A percentile compares a stretch with the other conserved stretches of the same genome.
These are phyloP conservation scores for Pyrenochaeta sp. DNA, from an alignment of 2,329 filamentous ascomycete species.

Conservation along the genomic window DNA sequence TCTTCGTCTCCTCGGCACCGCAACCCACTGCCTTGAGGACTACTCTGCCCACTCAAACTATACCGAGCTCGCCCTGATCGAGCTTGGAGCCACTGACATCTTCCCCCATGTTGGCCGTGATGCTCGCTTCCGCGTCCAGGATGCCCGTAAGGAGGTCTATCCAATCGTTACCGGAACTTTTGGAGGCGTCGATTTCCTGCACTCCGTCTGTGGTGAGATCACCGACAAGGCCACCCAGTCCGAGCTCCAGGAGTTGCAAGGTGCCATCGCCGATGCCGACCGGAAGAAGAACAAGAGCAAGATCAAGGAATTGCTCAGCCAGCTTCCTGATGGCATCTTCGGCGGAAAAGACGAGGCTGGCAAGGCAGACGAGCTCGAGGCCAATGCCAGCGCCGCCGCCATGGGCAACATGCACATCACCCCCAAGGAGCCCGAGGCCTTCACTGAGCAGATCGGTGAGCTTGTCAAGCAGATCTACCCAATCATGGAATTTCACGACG, in stretches of 20 bases:
- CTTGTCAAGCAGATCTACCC: conserved; percentile 84
- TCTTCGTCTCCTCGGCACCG: conserved; percentile 84
- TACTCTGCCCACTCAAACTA: conserved; percentile 96
- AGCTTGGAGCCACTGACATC: conserved; percentile 79
- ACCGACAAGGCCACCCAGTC: conserved; percentile 91
- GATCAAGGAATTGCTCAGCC: conserved; percentile 79
- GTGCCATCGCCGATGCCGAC: conserved; percentile 71
- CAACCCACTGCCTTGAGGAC: conserved; percentile 86
- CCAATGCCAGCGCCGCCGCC: conserved; percentile 76
- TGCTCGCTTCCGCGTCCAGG: conserved; percentile 74
- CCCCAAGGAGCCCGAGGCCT: conserved; percentile 83
- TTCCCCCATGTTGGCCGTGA: conserved; percentile 86
- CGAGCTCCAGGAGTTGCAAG: conserved; percentile 87
- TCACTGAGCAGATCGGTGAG: conserved; percentile 76
- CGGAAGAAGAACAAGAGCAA: conserved; percentile 74
- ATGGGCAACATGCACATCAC: conserved; percentile 77
- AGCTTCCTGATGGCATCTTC: conserved; percentile 82
- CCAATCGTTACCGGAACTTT: conserved; percentile 91
- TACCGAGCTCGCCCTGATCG: conserved; percentile 83
- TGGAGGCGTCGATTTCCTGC: conserved; percentile 91
- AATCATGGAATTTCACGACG: conserved; percentile 88
- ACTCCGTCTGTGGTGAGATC: conserved; percentile 81
- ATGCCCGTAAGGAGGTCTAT: conserved; percentile 72
- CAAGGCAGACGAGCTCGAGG: conserved; percentile 80
- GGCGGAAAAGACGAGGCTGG: conserved; percentile 76